phyloP scores from a whole-genome alignment of 345 rosid genomes.

The Lenwebbia sp. region DNA sequence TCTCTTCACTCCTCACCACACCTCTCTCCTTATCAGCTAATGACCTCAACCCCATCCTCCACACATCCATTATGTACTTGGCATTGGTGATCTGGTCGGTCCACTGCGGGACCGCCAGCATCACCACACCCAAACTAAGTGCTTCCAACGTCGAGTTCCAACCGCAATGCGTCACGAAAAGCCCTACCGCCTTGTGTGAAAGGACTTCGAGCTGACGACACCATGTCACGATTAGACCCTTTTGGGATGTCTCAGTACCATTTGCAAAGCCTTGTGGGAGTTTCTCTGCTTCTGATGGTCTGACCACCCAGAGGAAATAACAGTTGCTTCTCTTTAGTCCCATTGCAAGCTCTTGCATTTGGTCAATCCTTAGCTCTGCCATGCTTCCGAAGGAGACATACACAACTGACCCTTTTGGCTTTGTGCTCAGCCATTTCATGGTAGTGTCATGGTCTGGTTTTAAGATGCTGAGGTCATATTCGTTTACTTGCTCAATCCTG shows the following conservation, averaged over 20 bases:
- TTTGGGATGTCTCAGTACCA: background rate
- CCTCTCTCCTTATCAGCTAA: background rate
- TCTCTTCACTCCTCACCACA: slow-evolving; percentile 1
- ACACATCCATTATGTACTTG: background rate
- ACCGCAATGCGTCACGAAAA: background rate
- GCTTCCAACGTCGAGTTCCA: background rate
- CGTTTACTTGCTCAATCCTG: background rate
- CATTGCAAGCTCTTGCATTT: background rate
- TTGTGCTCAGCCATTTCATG: background rate
- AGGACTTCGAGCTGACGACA: background rate
- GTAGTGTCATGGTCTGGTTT: background rate
- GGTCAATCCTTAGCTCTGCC: background rate
- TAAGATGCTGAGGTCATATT: background rate
- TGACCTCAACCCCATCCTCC: background rate
- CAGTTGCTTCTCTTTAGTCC: background rate
- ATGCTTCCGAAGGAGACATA: background rate
- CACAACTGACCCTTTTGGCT: background rate
- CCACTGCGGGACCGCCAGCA: background rate
- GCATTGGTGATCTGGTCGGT: background rate
- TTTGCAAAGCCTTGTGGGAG: background rate
- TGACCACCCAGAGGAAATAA: background rate
- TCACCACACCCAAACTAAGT: background rate
- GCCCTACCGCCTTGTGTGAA: background rate
- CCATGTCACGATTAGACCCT: background rate
- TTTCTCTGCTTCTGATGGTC: background rate